Evolutionary conservation across 768 basidiomycete genomes (phyloP), one percentile per base, ranked within the genome.

Genomic region (Lactarius indigo): DNA sequence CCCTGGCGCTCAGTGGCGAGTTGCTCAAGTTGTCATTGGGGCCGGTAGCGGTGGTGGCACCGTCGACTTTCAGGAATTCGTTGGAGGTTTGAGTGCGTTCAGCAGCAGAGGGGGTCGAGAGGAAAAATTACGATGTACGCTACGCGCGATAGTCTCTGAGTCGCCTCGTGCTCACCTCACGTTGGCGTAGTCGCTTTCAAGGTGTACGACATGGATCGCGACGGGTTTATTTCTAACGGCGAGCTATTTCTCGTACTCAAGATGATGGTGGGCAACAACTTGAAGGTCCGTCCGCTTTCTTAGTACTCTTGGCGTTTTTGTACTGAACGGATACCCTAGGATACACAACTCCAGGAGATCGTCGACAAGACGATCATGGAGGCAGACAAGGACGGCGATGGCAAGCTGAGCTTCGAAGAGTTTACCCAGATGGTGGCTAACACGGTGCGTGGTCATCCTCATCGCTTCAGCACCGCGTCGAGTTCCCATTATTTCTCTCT

Each of bases 281-380:
- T 99, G 73, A 99, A 99, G 84, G 94, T 94, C 57, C 66, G 94
- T 94, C 57, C 66, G 77, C 50, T 52, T 41, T 41, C 41, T 41
- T 26, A 10, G 23, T 28, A 13, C 35, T 41, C 26, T 35, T 44
- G 18, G 55, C 8, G 18, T 56, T 56, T 18, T 17, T 26, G 18
- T 31, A 47, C 30, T 28, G 28, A 31, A 18, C 44, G 42, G 44
- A n/a, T 26, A 31, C 18, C 3, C 37, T 75, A 96, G 94, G 97
- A 99, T 76, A 92, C 96, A 75, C 97, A 98, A 80, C 80, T 99
- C 66, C 97, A 99, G 77, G 97, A 98, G 76, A 99, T 99, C 66
- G 97, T 99, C 20, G 97, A 99, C 78, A 99, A 99, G 82, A 98
- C 97, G 10, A 99, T 99, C 76, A 95, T 99, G 94, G 97, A 99